phyloP scores from a whole-genome alignment of 495 filamentous ascomycete species.

The Penicillium salamii region DNA sequence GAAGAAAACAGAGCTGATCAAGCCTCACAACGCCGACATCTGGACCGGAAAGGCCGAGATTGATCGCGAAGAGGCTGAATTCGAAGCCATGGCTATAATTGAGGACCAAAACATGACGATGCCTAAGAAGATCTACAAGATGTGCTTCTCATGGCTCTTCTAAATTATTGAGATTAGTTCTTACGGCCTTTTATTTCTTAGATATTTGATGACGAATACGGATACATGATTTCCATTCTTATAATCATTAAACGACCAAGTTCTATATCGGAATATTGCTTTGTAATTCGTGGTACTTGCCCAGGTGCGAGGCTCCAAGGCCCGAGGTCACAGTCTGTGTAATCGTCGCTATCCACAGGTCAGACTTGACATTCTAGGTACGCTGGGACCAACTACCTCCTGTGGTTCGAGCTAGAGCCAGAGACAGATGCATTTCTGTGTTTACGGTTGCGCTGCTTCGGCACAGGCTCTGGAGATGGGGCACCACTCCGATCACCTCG shows the following conservation, averaged over 20 bases:
- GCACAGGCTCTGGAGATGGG: conserved; percentile 1
- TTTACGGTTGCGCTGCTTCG: background rate
- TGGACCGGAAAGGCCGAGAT: conserved; percentile 63
- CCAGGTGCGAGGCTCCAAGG: no score
- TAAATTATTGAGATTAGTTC: background rate
- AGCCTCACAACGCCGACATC: conserved; percentile 55
- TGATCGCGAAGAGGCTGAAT: conserved; percentile 63
- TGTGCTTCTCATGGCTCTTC: background rate
- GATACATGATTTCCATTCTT: background rate
- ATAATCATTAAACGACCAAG: no score
- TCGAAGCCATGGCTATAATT: background rate
- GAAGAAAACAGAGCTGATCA: conserved; percentile 29
- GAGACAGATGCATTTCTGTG: background rate
- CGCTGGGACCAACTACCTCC: no score
- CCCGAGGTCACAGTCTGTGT: no score
- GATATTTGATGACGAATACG: background rate
- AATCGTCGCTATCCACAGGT: no score
- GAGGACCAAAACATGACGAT: background rate
- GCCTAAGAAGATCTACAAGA: background rate
- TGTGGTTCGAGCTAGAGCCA: no score
- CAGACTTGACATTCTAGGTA: no score
- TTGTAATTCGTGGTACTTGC: no score
- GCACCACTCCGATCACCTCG: conserved; percentile 5
- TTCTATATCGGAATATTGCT: no score
- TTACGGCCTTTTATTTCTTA: background rate